These are phyloP conservation scores for Boletus edulis DNA, from an alignment of 768 basidiomycete genomes.

Conservation along the genomic window DNA sequence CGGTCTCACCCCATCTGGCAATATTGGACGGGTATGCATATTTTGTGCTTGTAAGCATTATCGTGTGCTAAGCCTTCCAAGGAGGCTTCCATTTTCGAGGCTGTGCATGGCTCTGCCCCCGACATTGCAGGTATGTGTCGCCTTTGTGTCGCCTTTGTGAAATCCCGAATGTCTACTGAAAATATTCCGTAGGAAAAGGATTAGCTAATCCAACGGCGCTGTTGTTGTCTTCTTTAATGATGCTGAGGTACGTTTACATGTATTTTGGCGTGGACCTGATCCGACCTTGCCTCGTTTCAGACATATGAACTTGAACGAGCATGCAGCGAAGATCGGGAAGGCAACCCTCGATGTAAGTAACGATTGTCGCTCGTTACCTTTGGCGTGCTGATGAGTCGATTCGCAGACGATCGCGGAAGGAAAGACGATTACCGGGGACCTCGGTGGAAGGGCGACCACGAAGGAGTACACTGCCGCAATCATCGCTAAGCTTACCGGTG, in stretches of 20 bases:
- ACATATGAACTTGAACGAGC: constrained; percentile 87
- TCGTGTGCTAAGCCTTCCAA: constrained; percentile 31
- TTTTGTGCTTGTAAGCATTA: constrained; percentile 1
- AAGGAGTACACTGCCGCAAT: constrained; percentile 88
- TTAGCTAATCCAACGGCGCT: constrained; percentile 99
- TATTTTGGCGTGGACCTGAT: constrained; percentile 15
- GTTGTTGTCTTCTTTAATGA: constrained; percentile 93
- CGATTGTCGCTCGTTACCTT: neutral
- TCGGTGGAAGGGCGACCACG: constrained; percentile 91
- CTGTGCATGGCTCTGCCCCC: constrained; percentile 99
- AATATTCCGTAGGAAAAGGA: constrained; percentile 61
- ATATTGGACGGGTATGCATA: constrained; percentile 82
- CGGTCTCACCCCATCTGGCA: constrained; percentile 95
- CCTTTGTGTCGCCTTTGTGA: no score
- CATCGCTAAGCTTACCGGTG: constrained; percentile 59
- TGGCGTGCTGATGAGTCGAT: constrained; percentile 6
- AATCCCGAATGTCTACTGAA: neutral
- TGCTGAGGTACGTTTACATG: constrained; percentile 70
- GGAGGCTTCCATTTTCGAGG: constrained; percentile 99
- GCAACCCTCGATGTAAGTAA: constrained; percentile 79
- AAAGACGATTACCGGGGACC: constrained; percentile 90
- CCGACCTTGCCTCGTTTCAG: constrained; percentile 39
- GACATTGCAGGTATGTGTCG: constrained; percentile 82
- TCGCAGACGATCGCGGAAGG: constrained; percentile 94
- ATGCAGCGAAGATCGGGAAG: constrained; percentile 88